Evolutionary conservation across 2,329 filamentous ascomycete species (phyloP), one percentile per base, ranked within the genome.

Genomic region (Ophiocordyceps camponoti-floridani): DNA sequence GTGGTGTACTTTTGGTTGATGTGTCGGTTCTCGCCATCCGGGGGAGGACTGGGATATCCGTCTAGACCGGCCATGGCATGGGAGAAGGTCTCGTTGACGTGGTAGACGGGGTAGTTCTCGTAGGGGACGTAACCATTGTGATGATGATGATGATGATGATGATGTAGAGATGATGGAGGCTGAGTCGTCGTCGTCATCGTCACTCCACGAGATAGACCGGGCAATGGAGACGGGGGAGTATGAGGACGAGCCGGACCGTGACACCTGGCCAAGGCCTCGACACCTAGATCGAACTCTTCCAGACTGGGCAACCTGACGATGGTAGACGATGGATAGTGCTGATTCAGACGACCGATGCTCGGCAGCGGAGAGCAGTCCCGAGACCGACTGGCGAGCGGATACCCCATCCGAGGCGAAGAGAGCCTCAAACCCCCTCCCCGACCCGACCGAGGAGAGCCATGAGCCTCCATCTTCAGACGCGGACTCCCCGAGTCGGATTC

Each of bases 1-100:
- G 58, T 60, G 0, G 62, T 64, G 52, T 66, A 66, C 51, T 66
- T 65, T 43, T 65, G 61, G 51, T 66, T 66, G 49, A 64, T 64
- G 48, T 64, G 62, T 23, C 60, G 53, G 42, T 58, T 60, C 48
- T 64, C 60, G 12, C 53, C 53, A 30, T 63, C 60, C 0, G 57
- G 58, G 5, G 61, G 60, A 12, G 61, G 59, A 44, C 58, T 61
- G 16, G 58, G 60, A 40, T 61, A 61, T 23, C 55, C 53, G 23
- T 57, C 57, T 45, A 57, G 48, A 26, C 47, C 47, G 16, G 49
- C 44, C 19, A 10, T 16, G 27, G 11, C 9, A 4, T 53, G 53
- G 30, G 55, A 41, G 45, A 54, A 53, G 4, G 51, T 44, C 23
- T 56, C 56, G 46, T 45, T 55, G 31, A 33, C 14, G 31, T n/a